phyloP scores from a whole-genome alignment of 2,329 filamentous ascomycete genomes.

The Arachnomyces sp. region DNA sequence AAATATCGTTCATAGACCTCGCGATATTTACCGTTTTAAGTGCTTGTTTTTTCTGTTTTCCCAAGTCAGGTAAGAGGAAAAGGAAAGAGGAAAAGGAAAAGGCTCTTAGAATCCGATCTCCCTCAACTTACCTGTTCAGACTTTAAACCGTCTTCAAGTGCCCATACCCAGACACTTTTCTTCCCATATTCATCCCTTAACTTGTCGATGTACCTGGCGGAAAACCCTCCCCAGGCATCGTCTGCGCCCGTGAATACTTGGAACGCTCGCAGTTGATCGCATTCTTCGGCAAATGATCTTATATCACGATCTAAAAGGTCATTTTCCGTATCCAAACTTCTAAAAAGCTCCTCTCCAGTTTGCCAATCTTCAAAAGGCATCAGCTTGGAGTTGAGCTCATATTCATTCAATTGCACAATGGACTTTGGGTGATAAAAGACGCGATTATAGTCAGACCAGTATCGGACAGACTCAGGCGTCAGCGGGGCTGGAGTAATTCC shows the following conservation, averaged over 20 bases:
- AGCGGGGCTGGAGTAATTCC: conserved; percentile 58
- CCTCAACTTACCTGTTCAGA: conserved; percentile 43
- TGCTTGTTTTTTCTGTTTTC: conserved; percentile 46
- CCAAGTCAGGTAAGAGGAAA: conserved; percentile 24
- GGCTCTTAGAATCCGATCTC: not conserved
- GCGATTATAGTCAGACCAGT: conserved; percentile 93
- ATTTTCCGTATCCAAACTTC: conserved; percentile 64
- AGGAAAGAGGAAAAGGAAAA: not conserved
- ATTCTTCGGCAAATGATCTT: conserved; percentile 81
- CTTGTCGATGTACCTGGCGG: conserved; percentile 62
- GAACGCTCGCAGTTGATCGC: conserved; percentile 81
- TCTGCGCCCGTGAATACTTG: conserved; percentile 66
- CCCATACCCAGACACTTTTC: conserved; percentile 78
- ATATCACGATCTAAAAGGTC: conserved; percentile 88
- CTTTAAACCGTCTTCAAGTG: conserved; percentile 56
- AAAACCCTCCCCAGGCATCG: conserved; percentile 75
- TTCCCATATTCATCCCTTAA: conserved; percentile 89
- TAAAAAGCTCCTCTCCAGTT: conserved; percentile 67
- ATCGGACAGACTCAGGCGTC: conserved; percentile 65
- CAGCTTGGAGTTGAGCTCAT: conserved; percentile 68
- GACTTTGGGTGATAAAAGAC: conserved; percentile 89
- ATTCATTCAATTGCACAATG: conserved; percentile 78
- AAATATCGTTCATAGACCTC: conserved; percentile 59
- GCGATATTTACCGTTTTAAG: conserved; percentile 65
- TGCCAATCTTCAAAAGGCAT: conserved; percentile 75